These are phyloP conservation scores for Phoenix roebelenii DNA, from an alignment of 176 grass and related monocot genomes.

Conservation along the genomic window DNA sequence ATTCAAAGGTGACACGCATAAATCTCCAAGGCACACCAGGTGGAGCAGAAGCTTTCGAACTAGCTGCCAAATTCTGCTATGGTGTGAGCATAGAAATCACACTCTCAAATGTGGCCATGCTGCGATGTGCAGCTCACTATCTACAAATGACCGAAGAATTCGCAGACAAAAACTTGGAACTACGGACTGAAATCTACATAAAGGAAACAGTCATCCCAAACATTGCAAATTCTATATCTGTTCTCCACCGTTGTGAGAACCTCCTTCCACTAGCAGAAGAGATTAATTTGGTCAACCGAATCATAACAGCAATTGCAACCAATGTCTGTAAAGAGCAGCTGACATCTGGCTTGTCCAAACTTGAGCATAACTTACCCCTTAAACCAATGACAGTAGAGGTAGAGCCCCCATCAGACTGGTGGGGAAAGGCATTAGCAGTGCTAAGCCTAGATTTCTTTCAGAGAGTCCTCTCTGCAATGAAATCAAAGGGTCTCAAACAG, in stretches of 20 bases:
- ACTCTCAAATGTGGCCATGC: constrained; percentile 55
- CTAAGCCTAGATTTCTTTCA: constrained; percentile 75
- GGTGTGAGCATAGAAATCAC: constrained; percentile 67
- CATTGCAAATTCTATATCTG: constrained; percentile 52
- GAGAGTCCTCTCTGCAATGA: constrained; percentile 58
- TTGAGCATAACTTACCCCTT: constrained; percentile 34
- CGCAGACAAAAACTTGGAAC: constrained; percentile 63
- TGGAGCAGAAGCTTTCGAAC: constrained; percentile 64
- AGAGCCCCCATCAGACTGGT: constrained; percentile 52
- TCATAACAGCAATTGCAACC: constrained; percentile 45
- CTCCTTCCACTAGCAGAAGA: constrained; percentile 72
- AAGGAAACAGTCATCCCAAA: constrained; percentile 59
- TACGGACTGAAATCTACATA: constrained; percentile 51
- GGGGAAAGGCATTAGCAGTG: constrained; percentile 55
- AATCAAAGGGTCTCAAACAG: constrained; percentile 91
- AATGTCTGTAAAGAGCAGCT: constrained; percentile 94
- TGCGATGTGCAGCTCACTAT: constrained; percentile 66
- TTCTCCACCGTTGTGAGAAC: constrained; percentile 62
- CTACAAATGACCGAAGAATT: constrained; percentile 87
- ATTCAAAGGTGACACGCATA: constrained; percentile 52
- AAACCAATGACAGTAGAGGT: constrained; percentile 21
- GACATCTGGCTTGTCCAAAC: constrained; percentile 54
- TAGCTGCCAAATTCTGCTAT: constrained; percentile 89
- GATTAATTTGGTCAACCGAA: constrained; percentile 35
- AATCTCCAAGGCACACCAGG: constrained; percentile 55